Evolutionary conservation across 129 eudicot species (phyloP).

Genomic region (Sambucus nigra): DNA sequence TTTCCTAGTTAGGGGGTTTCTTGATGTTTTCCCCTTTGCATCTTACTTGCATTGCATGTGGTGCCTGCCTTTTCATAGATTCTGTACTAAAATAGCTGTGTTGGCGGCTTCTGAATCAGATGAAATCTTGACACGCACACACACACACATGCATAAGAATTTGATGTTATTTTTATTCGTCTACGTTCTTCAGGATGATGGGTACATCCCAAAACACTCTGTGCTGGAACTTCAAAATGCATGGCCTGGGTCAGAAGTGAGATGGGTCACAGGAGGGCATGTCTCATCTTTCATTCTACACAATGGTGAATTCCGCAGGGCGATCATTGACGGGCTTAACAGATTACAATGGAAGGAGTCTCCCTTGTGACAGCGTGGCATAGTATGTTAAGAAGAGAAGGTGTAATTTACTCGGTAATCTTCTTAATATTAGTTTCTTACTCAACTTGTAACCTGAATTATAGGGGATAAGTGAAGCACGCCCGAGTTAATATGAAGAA

Average conservation of each 20-base stretch:
- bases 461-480: background rate
- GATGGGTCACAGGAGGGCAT: constrained; percentile 98
- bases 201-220: constrained; percentile 90
- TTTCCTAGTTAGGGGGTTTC: too few species aligned
- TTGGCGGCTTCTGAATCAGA: too few species aligned
- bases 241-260: constrained; percentile 99
- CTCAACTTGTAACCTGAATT: background rate
- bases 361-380: constrained; percentile 24
- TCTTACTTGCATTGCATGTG: too few species aligned
- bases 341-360: constrained; percentile 77
- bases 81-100: too few species aligned
- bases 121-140: too few species aligned
- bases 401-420: background rate
- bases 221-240: constrained; percentile 91
- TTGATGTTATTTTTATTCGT: background rate
- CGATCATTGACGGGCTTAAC: constrained; percentile 74
- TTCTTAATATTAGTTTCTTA: background rate
- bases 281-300: constrained; percentile 88
- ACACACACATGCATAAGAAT: too few species aligned
- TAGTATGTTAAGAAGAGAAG: background rate
- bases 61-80: too few species aligned
- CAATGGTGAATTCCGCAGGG: constrained; percentile 67
- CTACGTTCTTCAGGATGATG: constrained; percentile 70
- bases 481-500: background rate
- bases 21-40: too few species aligned